These are phyloP conservation scores for Blastomyces silverae DNA, from an alignment of 2,329 filamentous ascomycete species.

Conservation along the genomic window DNA sequence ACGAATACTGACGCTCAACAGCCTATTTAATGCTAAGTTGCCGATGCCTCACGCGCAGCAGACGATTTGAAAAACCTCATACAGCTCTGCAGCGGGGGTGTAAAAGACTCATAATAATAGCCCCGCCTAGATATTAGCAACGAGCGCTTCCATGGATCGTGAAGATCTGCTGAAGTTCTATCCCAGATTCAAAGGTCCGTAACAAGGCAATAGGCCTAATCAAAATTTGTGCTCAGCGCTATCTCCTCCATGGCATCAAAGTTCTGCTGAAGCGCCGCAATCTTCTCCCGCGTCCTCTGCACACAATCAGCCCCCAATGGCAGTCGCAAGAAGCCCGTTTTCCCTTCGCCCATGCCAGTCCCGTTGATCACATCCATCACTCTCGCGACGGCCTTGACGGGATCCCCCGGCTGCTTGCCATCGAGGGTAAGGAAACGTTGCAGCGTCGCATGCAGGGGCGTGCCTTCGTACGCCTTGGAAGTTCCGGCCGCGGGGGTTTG, in stretches of 20 bases:
- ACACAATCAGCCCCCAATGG: conserved; percentile 28
- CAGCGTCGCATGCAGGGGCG: conserved; percentile 17
- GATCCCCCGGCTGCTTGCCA: conserved; percentile 27
- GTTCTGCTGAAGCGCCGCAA: conserved; percentile 20
- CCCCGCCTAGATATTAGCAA: too few relatives aligned
- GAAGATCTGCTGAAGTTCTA: background rate
- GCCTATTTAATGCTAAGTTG: background rate
- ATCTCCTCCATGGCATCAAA: conserved; percentile 21
- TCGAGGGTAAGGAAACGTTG: conserved; percentile 18
- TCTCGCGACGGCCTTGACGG: conserved; percentile 25
- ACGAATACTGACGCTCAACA: background rate
- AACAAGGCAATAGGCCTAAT: background rate
- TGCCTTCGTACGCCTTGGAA: conserved; percentile 22
- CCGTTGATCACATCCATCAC: conserved; percentile 27
- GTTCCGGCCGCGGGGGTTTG: conserved; percentile 22
- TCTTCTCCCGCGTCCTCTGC: conserved; percentile 22
- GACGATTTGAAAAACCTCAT: background rate
- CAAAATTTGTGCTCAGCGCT: conserved; percentile 14
- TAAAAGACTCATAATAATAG: background rate
- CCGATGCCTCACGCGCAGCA: background rate
- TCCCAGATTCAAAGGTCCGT: background rate
- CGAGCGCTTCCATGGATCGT: background rate
- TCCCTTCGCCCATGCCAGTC: conserved; percentile 25
- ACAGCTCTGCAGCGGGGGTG: too few relatives aligned
- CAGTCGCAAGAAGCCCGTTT: conserved; percentile 24